A percentile compares a stretch with the other conserved stretches of the same genome.
phyloP scores from a whole-genome alignment of 305 asterid genomes.

The Solanum hybrid region DNA sequence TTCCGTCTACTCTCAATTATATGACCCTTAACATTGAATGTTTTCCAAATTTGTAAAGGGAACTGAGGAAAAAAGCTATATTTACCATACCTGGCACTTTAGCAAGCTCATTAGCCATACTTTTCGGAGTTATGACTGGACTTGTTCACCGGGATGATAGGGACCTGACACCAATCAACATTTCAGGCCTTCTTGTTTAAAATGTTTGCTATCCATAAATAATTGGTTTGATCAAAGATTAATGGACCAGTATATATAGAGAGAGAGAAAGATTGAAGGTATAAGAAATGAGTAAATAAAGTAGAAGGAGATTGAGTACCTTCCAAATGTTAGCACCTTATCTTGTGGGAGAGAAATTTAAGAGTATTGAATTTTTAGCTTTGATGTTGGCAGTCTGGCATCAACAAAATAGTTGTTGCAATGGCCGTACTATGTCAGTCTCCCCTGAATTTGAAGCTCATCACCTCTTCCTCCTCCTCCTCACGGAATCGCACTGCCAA shows the following conservation, averaged over 20 bases:
- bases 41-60: neutral
- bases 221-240: neutral
- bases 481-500: neutral
- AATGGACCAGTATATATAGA: neutral
- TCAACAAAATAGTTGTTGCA: neutral
- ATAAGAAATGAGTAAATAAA: neutral
- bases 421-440: neutral
- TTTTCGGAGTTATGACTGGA: neutral
- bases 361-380: neutral
- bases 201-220: neutral
- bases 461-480: neutral
- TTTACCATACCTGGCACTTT: neutral
- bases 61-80: neutral
- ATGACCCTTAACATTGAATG: neutral
- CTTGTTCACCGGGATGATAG: neutral
- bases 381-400: neutral
- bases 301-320: neutral
- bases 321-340: neutral
- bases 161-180: neutral
- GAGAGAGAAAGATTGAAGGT: neutral
- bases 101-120: neutral
- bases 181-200: neutral
- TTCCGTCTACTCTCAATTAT: neutral
- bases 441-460: neutral
- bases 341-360: neutral